Evolutionary conservation across 108 stramenopile species (phyloP).

Genomic region (Fragilariopsis cylindrus): DNA sequence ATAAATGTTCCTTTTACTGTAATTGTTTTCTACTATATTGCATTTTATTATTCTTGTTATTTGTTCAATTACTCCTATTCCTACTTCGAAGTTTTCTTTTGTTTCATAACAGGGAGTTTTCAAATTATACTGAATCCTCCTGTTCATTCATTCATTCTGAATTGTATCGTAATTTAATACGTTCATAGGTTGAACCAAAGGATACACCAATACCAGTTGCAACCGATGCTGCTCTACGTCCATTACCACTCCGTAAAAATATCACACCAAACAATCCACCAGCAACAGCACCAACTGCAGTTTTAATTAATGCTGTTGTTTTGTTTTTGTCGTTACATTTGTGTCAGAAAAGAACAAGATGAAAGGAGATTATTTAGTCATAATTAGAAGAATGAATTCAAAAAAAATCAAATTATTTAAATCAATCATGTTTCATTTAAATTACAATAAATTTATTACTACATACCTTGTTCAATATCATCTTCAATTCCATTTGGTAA

Average conservation of each 20-base stretch:
- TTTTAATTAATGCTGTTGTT: slow-evolving; percentile 42
- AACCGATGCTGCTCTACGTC: slow-evolving; percentile 42
- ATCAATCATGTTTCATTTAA: neutral
- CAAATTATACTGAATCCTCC: too few relatives aligned
- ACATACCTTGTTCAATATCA: slow-evolving; percentile 52
- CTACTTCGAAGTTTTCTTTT: too few relatives aligned
- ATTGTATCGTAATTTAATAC: slow-evolving; percentile 25
- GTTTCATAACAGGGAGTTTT: too few relatives aligned
- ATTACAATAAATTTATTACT: neutral
- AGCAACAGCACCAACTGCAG: slow-evolving; percentile 37
- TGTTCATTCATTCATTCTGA: too few relatives aligned
- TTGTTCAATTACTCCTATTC: too few relatives aligned
- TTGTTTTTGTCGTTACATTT: too few relatives aligned
- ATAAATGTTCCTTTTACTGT: too few relatives aligned
- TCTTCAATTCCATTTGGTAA: slow-evolving; percentile 63
- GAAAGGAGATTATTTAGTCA: neutral
- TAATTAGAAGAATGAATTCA: too few relatives aligned
- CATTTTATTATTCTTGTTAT: too few relatives aligned
- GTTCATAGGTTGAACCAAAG: slow-evolving; percentile 55
- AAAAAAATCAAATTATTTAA: neutral
- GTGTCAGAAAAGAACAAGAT: neutral
- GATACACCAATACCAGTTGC: slow-evolving; percentile 56
- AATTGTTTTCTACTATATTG: too few relatives aligned
- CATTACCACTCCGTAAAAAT: slow-evolving; percentile 48
- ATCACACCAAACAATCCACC: slow-evolving; percentile 53